Evolutionary conservation across 139 green algal genomes (phyloP).

Genomic region (Asterochloris erici): DNA sequence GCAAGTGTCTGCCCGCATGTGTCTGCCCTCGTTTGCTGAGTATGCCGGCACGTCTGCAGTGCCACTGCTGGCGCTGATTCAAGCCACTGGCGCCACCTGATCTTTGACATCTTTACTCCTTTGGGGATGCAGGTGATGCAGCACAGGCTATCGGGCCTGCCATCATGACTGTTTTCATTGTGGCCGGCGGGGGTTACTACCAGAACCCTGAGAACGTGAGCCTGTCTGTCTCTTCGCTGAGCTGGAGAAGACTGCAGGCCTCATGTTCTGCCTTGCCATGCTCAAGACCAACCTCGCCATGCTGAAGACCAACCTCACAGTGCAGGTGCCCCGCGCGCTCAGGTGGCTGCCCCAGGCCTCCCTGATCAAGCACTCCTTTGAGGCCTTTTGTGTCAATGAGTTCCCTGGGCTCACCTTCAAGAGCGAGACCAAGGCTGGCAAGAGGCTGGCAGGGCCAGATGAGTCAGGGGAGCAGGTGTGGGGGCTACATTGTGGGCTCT

Average conservation of each 20-base stretch:
- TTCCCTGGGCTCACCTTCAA: slow-evolving; percentile 77
- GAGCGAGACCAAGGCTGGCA: slow-evolving; percentile 25
- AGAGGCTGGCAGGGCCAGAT: neutral
- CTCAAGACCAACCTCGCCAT: too few species aligned
- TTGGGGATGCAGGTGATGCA: slow-evolving; percentile 49
- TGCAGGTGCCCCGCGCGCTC: slow-evolving; percentile 56
- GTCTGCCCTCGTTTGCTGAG: too few species aligned
- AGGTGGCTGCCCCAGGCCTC: slow-evolving; percentile 71
- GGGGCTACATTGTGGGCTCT: neutral
- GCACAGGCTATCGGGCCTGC: slow-evolving; percentile 89
- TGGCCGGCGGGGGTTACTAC: slow-evolving; percentile 88
- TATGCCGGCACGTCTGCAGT: too few species aligned
- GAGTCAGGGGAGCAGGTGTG: slow-evolving; percentile 6
- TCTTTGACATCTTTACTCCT: too few species aligned
- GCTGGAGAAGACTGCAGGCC: slow-evolving; percentile 19
- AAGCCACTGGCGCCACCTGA: too few species aligned
- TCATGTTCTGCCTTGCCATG: neutral
- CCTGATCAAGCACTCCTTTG: slow-evolving; percentile 78
- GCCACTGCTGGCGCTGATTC: too few species aligned
- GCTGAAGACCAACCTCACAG: too few species aligned
- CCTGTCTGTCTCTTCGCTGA: too few species aligned
- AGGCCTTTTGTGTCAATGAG: slow-evolving; percentile 83
- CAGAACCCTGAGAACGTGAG: slow-evolving; percentile 71
- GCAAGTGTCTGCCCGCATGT: too few species aligned
- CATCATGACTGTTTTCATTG: slow-evolving; percentile 91